Conservation (phyloP, 2,329 filamentous ascomycete genomes). For the Pezicula neosporulosa region DNA sequence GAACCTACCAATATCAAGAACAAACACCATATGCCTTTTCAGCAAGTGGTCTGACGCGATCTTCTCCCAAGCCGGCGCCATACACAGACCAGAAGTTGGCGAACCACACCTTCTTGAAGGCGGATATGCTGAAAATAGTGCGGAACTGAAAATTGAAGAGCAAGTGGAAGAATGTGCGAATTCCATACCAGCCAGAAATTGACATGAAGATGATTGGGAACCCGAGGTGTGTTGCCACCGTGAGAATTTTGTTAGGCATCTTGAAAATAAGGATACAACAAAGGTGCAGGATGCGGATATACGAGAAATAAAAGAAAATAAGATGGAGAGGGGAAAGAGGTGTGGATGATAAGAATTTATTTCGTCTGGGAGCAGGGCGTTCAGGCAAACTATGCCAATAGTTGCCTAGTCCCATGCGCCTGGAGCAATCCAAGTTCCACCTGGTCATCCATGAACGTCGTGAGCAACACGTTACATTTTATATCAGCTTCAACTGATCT, state of each 20-base stretch:
- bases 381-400: neutral
- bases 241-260: neutral
- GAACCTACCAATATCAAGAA: slow-evolving; percentile 52
- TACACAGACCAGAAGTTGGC: slow-evolving; percentile 54
- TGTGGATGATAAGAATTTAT: neutral
- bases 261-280: neutral
- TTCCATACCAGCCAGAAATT: slow-evolving; percentile 45
- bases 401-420: neutral
- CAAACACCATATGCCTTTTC: slow-evolving; percentile 20
- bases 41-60: slow-evolving; percentile 41
- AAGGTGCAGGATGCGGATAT: neutral
- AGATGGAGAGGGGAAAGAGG: neutral
- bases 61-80: slow-evolving; percentile 46
- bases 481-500: slow-evolving; percentile 1
- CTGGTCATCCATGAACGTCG: neutral
- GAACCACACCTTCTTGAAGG: slow-evolving; percentile 50
- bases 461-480: slow-evolving; percentile 11
- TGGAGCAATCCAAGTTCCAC: neutral
- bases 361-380: neutral
- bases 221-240: slow-evolving; percentile 27
- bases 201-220: slow-evolving; percentile 52
- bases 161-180: slow-evolving; percentile 44
- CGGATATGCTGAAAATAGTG: slow-evolving; percentile 37
- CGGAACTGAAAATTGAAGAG: slow-evolving; percentile 30
- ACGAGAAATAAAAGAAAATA: neutral